phyloP scores from a whole-genome alignment of 2,329 filamentous ascomycete species.

The Colletotrichum plurivorum region DNA sequence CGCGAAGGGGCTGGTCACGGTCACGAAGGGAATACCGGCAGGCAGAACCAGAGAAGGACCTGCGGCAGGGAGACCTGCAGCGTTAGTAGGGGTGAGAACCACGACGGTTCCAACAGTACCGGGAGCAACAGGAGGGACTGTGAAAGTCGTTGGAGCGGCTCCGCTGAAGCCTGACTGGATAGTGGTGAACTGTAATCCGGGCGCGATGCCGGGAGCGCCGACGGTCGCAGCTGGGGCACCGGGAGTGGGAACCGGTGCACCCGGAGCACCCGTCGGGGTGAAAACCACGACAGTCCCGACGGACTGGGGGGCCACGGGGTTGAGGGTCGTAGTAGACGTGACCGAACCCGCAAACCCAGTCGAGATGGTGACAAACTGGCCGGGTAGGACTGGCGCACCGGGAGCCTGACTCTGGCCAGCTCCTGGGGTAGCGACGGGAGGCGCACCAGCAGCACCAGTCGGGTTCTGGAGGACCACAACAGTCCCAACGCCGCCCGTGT shows the following conservation, averaged over 20 bases:
- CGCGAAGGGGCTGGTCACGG: constrained; percentile 8
- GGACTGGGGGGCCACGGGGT: background rate
- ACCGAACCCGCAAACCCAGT: background rate
- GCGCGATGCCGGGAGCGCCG: background rate
- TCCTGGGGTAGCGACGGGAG: background rate
- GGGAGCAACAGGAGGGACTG: constrained; percentile 17
- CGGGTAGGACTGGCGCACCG: background rate
- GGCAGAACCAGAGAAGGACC: constrained; percentile 4
- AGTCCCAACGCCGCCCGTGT: constrained; percentile 2
- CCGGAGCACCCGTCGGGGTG: background rate
- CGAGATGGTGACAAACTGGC: constrained; percentile 2
- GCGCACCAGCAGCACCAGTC: background rate
- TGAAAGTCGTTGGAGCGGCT: constrained; percentile 26
- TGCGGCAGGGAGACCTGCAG: background rate
- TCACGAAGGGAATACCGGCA: constrained; percentile 18
- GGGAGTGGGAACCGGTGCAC: background rate
- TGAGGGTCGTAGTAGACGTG: background rate
- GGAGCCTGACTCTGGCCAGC: constrained; percentile 12
- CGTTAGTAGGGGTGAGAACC: constrained; percentile 33
- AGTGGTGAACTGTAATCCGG: constrained; percentile 15
- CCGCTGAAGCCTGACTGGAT: constrained; percentile 33
- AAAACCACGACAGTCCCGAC: background rate
- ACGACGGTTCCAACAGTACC: constrained; percentile 22
- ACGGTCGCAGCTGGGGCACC: too few species aligned
- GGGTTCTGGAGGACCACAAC: constrained; percentile 18